These are phyloP conservation scores for Rosellinia necatrix DNA, from an alignment of 2,329 filamentous ascomycete species.

Conservation along the genomic window DNA sequence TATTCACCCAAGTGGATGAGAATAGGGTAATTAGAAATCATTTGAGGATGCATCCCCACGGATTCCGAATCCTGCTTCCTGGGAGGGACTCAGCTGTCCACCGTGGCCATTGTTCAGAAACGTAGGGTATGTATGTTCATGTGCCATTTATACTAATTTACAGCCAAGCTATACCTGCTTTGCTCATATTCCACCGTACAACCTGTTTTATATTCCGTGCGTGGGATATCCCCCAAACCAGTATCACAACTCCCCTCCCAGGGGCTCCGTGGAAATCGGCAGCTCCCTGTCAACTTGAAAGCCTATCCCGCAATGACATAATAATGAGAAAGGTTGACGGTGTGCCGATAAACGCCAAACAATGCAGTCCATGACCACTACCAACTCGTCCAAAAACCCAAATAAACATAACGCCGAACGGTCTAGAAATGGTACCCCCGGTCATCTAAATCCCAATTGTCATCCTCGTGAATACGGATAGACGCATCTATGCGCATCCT, in stretches of 20 bases:
- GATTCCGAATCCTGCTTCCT: not conserved
- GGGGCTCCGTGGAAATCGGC: not conserved
- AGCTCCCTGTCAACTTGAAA: not conserved
- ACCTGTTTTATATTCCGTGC: constrained; percentile 10
- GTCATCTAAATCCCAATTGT: not conserved
- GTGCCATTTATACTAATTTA: constrained; percentile 6
- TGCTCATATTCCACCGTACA: not conserved
- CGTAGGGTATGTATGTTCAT: not conserved
- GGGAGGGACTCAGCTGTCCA: not conserved
- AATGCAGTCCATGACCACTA: constrained; percentile 10
- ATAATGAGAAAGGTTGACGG: constrained; percentile 10
- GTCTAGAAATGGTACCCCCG: not conserved
- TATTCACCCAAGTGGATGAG: too few relatives aligned
- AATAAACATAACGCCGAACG: constrained; percentile 11
- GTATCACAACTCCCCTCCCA: constrained; percentile 1
- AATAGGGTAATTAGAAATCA: too few relatives aligned
- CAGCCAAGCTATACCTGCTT: not conserved
- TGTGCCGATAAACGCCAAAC: constrained; percentile 17
- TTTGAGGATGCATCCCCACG: too few relatives aligned
- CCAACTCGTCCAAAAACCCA: not conserved
- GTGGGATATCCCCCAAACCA: constrained; percentile 12
- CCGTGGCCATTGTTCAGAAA: not conserved
- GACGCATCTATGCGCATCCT: not conserved
- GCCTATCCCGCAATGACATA: not conserved
- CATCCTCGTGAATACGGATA: constrained; percentile 4